Conservation (phyloP, 2,329 filamentous ascomycete species). For the Endoconidiophora laricicola region DNA sequence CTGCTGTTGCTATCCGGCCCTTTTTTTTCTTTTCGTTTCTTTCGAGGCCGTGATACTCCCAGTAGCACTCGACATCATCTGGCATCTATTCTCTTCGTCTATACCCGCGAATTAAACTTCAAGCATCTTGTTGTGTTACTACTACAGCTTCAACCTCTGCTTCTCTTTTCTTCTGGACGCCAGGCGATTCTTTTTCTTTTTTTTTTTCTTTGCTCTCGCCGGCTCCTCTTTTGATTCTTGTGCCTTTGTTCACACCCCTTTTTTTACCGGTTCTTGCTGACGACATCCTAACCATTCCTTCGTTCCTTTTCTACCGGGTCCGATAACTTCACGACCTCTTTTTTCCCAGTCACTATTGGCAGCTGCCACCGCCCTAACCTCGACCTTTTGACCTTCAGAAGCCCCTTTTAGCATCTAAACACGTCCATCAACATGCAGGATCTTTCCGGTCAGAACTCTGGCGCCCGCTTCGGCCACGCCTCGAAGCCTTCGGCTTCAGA, state of each 20-base stretch:
- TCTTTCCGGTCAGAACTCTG: slow-evolving; percentile 47
- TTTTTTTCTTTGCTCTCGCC: slow-evolving; percentile 5
- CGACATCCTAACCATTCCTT: neutral
- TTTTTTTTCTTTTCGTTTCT: slow-evolving; percentile 8
- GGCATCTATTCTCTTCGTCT: slow-evolving; percentile 11
- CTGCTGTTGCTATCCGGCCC: slow-evolving; percentile 8
- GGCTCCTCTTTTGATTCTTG: slow-evolving; percentile 5
- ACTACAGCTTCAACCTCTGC: slow-evolving; percentile 7
- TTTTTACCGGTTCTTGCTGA: neutral
- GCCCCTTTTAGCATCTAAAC: neutral
- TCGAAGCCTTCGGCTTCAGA: slow-evolving; percentile 72
- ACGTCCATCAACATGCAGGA: slow-evolving; percentile 73
- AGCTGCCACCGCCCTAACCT: too few relatives aligned
- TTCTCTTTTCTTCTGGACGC: slow-evolving; percentile 11
- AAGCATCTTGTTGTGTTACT: slow-evolving; percentile 13
- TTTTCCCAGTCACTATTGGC: too few relatives aligned
- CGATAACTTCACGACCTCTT: too few relatives aligned
- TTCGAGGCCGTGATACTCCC: neutral
- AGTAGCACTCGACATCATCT: neutral
- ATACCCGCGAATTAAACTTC: slow-evolving; percentile 14
- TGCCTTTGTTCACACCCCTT: slow-evolving; percentile 2
- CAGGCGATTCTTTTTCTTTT: neutral
- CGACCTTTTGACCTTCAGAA: too few relatives aligned
- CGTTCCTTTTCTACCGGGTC: neutral
- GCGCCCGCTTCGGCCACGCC: slow-evolving; percentile 51